phyloP scores from a whole-genome alignment of 164 flowering plant genomes.

The Buxus sempervirens region DNA sequence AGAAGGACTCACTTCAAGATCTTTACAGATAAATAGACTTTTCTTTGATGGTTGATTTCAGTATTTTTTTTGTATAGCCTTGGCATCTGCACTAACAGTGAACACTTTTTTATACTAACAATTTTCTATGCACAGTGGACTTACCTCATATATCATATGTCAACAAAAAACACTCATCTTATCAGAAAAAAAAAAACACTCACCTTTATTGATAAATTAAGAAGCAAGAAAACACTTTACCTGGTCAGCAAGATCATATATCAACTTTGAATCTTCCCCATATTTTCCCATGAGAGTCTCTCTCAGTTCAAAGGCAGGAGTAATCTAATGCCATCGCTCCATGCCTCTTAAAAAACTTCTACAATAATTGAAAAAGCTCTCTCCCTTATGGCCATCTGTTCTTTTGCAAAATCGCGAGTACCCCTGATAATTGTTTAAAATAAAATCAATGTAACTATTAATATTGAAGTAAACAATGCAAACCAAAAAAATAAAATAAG shows the following conservation, averaged over 20 bases:
- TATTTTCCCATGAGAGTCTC: slow-evolving; percentile 98
- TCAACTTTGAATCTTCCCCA: slow-evolving; percentile 95
- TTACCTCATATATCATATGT: no score
- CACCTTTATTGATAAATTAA: not conserved
- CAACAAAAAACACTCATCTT: no score
- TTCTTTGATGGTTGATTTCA: no score
- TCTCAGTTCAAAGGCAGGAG: slow-evolving; percentile 89
- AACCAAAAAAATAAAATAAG: not conserved
- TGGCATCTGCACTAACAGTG: not conserved
- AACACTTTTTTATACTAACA: no score
- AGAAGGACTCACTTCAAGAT: no score
- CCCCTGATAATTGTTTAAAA: slow-evolving; percentile 42
- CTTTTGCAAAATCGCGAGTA: slow-evolving; percentile 94
- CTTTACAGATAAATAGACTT: no score
- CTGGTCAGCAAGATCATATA: slow-evolving; percentile 99
- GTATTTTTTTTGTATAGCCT: no score
- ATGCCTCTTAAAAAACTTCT: slow-evolving; percentile 81
- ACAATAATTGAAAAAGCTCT: slow-evolving; percentile 68
- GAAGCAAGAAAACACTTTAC: slow-evolving; percentile 27
- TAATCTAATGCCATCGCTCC: slow-evolving; percentile 86
- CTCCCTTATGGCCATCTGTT: slow-evolving; percentile 88
- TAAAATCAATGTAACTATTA: not conserved
- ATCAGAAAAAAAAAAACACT: no score
- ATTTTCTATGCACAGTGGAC: no score
- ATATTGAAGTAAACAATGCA: not conserved